Conservation (phyloP, 495 filamentous ascomycete species). For the Penicillium parvum region DNA sequence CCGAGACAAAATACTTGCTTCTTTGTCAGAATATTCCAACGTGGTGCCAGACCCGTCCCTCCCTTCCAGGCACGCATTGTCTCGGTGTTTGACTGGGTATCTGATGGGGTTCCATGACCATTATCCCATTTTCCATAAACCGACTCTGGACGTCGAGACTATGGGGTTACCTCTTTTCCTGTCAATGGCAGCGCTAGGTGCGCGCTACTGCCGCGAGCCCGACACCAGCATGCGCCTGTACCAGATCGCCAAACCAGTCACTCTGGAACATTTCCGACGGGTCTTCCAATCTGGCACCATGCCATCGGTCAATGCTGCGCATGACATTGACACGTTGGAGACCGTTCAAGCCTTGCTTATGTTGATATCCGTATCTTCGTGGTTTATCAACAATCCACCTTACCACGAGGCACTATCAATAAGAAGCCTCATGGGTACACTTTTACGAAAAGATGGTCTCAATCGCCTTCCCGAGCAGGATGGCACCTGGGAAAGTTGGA, state of each 20-base stretch:
- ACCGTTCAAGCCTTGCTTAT: constrained; percentile 31
- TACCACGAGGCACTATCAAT: constrained; percentile 32
- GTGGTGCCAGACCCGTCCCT: constrained; percentile 35
- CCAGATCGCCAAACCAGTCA: constrained; percentile 36
- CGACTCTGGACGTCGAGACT: constrained; percentile 52
- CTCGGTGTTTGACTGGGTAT: constrained; percentile 63
- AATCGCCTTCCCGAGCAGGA: constrained; percentile 32
- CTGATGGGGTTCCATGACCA: constrained; percentile 65
- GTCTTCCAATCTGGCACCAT: constrained; percentile 25
- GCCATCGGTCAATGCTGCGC: constrained; percentile 11
- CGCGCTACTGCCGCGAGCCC: constrained; percentile 54
- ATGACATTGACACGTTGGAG: constrained; percentile 29
- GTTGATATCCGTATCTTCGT: constrained; percentile 32
- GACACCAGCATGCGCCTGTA: constrained; percentile 47
- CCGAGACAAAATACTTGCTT: constrained; percentile 26
- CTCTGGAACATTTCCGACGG: constrained; percentile 35
- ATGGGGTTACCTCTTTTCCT: constrained; percentile 56
- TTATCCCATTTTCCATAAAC: constrained; percentile 64
- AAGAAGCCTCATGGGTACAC: constrained; percentile 33
- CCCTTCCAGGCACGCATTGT: constrained; percentile 57
- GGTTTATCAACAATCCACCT: constrained; percentile 37
- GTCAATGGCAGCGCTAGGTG: constrained; percentile 61
- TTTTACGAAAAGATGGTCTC: constrained; percentile 30
- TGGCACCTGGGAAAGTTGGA: constrained; percentile 48
- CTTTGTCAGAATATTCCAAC: constrained; percentile 26